Evolutionary conservation across 1,139 yeast genomes (phyloP), one percentile per base, ranked within the genome.

Genomic region (Blastobotrys arbuscula): DNA sequence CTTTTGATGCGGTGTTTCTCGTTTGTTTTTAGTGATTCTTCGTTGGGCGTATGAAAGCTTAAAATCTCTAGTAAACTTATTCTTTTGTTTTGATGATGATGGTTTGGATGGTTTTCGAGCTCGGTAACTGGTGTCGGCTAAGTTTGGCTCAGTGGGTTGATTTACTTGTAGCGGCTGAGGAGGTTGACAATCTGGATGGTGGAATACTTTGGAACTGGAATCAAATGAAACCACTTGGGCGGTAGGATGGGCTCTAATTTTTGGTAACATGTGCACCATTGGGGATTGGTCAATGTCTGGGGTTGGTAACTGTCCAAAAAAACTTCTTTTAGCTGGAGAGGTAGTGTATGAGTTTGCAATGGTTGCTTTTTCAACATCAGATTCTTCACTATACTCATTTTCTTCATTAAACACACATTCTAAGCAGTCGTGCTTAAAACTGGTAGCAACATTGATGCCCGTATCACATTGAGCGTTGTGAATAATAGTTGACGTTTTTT

Each of bases 1-100:
- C 26, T 38, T 37, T 16, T 44, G 41, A 19, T 34, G 26, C 8
- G 45, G 45, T 8, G 39, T 35, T 15, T 35, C 26, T 3, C 40
- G 31, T 9, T 16, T 24, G 7, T 39, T 31, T 20, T 38, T 37
- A 24, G 42, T 46, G 20, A 42, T 36, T 26, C 51, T 39, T 36
- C 26, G 23, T 5, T 20, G 26, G 3, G 39, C 39, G 13, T 23
- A 36, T 13, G 39, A 16, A 10, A 7, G 19, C 4, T 18, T 7
- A 12, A 35, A 16, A 7, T 35, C 21, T 19, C 20, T 16, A 10
- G 28, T 24, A 24, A 24, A 24, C 10, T 24, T 24, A 24, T 18
- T n/a, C 12, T 16, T 16, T 35, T 12, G 20, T 16, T 12, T 6
- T 16, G 13, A 21, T 12, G 13, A 15, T 16, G 24, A 35, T 16